Conservation (phyloP, 192 early-diverging fungal genomes). For the Podila epicladia region DNA sequence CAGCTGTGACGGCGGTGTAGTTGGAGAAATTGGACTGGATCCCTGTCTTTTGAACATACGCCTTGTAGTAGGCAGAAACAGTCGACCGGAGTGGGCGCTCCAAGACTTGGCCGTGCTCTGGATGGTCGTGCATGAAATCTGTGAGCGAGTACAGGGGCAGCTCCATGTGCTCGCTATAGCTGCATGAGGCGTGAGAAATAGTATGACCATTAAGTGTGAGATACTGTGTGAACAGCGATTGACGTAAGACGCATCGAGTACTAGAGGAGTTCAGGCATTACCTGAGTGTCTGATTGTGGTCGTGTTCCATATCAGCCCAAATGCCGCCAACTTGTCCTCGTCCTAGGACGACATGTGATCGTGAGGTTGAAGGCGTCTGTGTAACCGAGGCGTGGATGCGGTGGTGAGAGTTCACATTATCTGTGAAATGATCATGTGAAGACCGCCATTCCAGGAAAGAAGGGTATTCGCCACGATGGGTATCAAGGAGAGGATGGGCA, state of each 20-base stretch:
- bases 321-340: conserved; percentile 42
- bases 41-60: conserved; percentile 16
- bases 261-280: neutral
- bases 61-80: conserved; percentile 47
- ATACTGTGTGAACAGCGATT: neutral
- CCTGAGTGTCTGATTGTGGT: conserved; percentile 49
- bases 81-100: conserved; percentile 41
- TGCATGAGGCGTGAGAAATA: neutral
- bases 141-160: conserved; percentile 37
- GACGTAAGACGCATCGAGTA: neutral
- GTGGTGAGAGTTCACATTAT: neutral
- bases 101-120: conserved; percentile 15
- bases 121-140: conserved; percentile 31
- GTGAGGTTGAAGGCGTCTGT: conserved; percentile 9
- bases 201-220: neutral
- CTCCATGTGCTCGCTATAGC: conserved; percentile 49
- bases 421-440: neutral
- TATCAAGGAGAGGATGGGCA: conserved; percentile 41
- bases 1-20: conserved; percentile 28
- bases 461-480: conserved; percentile 46
- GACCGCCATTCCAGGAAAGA: conserved; percentile 35
- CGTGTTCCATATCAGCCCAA: conserved; percentile 43
- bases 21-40: conserved; percentile 42
- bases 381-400: neutral
- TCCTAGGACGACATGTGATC: conserved; percentile 39